These are phyloP conservation scores for Talaromyces sp. DNA, from an alignment of 2,329 filamentous ascomycete species.

Conservation along the genomic window DNA sequence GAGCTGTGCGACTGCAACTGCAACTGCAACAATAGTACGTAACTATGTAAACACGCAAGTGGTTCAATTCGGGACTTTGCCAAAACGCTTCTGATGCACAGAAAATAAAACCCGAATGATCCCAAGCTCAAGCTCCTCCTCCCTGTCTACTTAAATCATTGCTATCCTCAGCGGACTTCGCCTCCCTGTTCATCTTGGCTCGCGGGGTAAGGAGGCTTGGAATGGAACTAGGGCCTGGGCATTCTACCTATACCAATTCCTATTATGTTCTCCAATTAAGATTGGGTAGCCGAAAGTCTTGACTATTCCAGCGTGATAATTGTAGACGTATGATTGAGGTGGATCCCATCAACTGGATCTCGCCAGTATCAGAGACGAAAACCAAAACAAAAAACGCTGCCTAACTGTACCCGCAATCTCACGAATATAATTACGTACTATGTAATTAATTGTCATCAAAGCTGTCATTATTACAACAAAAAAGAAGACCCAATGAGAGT, in stretches of 20 bases:
- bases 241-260: not conserved
- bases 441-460: not conserved
- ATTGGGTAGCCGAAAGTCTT: too few relatives aligned
- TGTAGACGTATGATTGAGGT: too few relatives aligned
- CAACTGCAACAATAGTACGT: not conserved
- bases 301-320: not conserved
- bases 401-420: too few relatives aligned
- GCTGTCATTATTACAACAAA: not conserved
- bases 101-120: too few relatives aligned
- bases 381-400: too few relatives aligned
- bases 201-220: slow-evolving; percentile 12
- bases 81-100: too few relatives aligned
- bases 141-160: not conserved
- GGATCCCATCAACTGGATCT: too few relatives aligned
- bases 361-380: not conserved
- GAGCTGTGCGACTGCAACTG: not conserved
- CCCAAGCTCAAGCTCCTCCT: not conserved
- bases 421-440: too few relatives aligned
- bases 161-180: not conserved
- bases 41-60: too few relatives aligned
- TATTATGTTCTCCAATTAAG: too few relatives aligned
- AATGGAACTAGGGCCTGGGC: slow-evolving; percentile 6
- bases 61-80: too few relatives aligned
- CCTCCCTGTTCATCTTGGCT: slow-evolving; percentile 6
- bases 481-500: not conserved